Conservation (phyloP, 106 monocot species). For the Xerophyta viscosa region DNA sequence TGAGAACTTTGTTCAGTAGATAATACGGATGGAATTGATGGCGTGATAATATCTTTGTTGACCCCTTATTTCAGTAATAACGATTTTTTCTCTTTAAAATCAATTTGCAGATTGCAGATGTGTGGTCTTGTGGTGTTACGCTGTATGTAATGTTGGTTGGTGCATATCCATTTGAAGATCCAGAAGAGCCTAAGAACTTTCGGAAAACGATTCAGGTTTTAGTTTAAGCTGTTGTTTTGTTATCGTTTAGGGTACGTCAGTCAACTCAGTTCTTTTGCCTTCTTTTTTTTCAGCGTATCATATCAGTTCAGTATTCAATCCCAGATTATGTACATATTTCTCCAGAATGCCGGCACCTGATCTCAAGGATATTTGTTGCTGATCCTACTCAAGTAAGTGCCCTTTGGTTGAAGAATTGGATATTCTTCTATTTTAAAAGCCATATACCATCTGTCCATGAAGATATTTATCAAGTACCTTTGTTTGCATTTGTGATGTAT, state of each 20-base stretch:
- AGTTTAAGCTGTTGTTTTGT: neutral
- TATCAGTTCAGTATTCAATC: conserved; percentile 26
- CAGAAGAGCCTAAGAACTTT: conserved; percentile 64
- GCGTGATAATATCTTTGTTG: no score
- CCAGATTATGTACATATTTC: conserved; percentile 15
- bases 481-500: no score
- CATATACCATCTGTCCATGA: no score
- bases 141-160: conserved; percentile 78
- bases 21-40: no score
- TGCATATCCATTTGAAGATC: conserved; percentile 78
- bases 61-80: no score
- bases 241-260: neutral
- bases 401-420: no score
- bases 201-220: conserved; percentile 61
- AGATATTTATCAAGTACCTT: no score
- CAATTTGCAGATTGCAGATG: conserved; percentile 75
- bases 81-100: no score
- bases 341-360: conserved; percentile 8
- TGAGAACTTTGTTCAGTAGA: no score
- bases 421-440: no score
- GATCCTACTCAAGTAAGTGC: conserved; percentile 3
- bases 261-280: conserved; percentile 1
- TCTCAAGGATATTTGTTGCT: conserved; percentile 12
- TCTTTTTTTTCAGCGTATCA: conserved; percentile 55
- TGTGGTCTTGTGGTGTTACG: conserved; percentile 83